These are phyloP conservation scores for Neurospora crassa DNA, from an alignment of 2,329 filamentous ascomycete species.

Conservation along the genomic window DNA sequence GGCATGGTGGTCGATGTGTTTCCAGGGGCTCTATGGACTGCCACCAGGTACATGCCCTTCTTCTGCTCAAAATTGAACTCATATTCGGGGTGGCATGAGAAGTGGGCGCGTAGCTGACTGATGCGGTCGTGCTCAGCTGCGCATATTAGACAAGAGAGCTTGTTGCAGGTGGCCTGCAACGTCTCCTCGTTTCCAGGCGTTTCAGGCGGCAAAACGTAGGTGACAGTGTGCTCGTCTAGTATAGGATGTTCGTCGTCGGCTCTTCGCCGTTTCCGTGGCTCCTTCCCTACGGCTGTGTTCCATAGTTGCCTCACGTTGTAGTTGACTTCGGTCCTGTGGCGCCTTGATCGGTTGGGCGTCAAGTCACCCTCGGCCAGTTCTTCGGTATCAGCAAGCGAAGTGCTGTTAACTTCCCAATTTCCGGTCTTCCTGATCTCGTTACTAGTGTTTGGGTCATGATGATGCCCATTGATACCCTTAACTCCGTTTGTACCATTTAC, in stretches of 20 bases:
- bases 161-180: conserved; percentile 34
- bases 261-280: conserved; percentile 33
- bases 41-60: conserved; percentile 29
- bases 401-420: conserved; percentile 13
- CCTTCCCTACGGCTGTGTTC: conserved; percentile 46
- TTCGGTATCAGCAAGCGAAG: conserved; percentile 24
- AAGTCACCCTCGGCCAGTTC: conserved; percentile 36
- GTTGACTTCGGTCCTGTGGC: conserved; percentile 37
- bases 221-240: conserved; percentile 32
- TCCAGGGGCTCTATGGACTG: conserved; percentile 23
- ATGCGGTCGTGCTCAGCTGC: conserved; percentile 37
- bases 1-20: conserved; percentile 7
- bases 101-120: conserved; percentile 37
- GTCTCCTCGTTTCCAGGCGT: background rate
- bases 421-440: conserved; percentile 6
- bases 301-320: conserved; percentile 53
- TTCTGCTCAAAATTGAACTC: conserved; percentile 30
- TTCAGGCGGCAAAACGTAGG: conserved; percentile 35
- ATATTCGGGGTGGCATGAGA: conserved; percentile 38
- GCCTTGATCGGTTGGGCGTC: conserved; percentile 42
- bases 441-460: conserved; percentile 4
- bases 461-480: conserved; percentile 8
- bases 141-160: conserved; percentile 42
- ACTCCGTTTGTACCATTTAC: conserved; percentile 20
- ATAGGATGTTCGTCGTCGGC: conserved; percentile 9